Conservation (phyloP, 306 rosid genomes). For the Heteromeles arbutifolia region DNA sequence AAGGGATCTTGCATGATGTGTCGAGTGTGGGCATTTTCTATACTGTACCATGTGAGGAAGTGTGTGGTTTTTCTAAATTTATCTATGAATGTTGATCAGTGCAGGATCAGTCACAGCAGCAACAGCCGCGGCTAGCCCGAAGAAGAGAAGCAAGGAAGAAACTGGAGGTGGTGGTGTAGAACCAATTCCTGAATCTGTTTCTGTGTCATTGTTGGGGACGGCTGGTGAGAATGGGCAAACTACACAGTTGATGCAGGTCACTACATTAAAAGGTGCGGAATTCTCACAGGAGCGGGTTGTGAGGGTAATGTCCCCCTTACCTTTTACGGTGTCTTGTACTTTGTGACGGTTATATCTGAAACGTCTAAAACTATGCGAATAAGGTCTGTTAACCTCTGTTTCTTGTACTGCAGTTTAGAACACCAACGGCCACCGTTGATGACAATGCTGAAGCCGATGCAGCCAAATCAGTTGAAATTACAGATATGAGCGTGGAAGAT, state of each 20-base stretch:
- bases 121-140: conserved; percentile 20
- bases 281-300: conserved; percentile 46
- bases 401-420: conserved; percentile 44
- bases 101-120: conserved; percentile 32
- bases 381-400: neutral
- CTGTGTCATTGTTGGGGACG: conserved; percentile 21
- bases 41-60: neutral
- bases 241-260: conserved; percentile 26
- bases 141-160: conserved; percentile 29
- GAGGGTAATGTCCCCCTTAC: conserved; percentile 39
- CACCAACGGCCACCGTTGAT: conserved; percentile 28
- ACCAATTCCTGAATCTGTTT: conserved; percentile 30
- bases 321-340: conserved; percentile 1
- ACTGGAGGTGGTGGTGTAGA: conserved; percentile 24
- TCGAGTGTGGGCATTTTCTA: neutral
- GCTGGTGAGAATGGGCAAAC: conserved; percentile 33
- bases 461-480: conserved; percentile 28
- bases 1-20: neutral
- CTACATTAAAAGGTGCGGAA: conserved; percentile 35
- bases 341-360: neutral
- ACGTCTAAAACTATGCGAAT: neutral
- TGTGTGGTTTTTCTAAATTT: conserved; percentile 19
- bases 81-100: conserved; percentile 35
- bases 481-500: conserved; percentile 30
- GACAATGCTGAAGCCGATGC: conserved; percentile 30